Conservation (phyloP, 2,329 filamentous ascomycete genomes). For the Periconia macrospinosa region DNA sequence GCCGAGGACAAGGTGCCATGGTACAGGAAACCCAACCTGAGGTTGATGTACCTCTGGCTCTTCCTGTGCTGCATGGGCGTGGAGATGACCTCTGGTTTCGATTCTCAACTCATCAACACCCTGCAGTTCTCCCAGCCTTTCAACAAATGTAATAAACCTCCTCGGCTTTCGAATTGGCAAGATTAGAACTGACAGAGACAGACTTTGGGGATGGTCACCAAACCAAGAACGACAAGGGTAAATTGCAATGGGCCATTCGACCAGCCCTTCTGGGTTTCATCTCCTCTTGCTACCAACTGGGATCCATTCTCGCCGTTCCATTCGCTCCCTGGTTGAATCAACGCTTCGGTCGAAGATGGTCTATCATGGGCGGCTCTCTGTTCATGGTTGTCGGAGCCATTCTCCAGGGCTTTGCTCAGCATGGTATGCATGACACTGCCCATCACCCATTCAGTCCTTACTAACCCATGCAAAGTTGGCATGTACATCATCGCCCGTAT, state of each 20-base stretch:
- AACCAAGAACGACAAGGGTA: constrained; percentile 13
- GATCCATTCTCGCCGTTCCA: constrained; percentile 37
- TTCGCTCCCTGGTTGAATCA: constrained; percentile 37
- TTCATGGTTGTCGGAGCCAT: constrained; percentile 63
- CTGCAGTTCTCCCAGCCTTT: constrained; percentile 38
- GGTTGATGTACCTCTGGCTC: constrained; percentile 43
- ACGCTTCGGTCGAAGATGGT: constrained; percentile 56
- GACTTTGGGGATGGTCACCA: constrained; percentile 35
- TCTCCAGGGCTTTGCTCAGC: constrained; percentile 56
- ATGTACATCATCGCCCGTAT: constrained; percentile 65
- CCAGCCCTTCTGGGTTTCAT: constrained; percentile 37
- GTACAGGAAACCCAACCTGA: constrained; percentile 46
- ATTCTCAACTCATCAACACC: constrained; percentile 42
- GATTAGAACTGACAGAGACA: constrained; percentile 15
- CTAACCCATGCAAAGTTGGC: constrained; percentile 31
- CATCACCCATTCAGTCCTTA: not conserved
- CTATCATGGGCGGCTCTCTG: constrained; percentile 60
- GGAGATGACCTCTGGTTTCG: constrained; percentile 43
- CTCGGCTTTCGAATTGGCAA: too few species aligned
- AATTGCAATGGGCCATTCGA: constrained; percentile 18
- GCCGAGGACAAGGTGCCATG: constrained; percentile 46
- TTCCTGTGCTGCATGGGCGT: constrained; percentile 42
- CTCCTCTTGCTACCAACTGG: constrained; percentile 39
- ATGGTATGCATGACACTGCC: constrained; percentile 19
- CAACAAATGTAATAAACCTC: constrained; percentile 31